A percentile compares a stretch with the other conserved stretches of the same genome.
These are phyloP conservation scores for Eremothecium gossypii DNA, from an alignment of 1,139 yeast genomes.

Conservation along the genomic window DNA sequence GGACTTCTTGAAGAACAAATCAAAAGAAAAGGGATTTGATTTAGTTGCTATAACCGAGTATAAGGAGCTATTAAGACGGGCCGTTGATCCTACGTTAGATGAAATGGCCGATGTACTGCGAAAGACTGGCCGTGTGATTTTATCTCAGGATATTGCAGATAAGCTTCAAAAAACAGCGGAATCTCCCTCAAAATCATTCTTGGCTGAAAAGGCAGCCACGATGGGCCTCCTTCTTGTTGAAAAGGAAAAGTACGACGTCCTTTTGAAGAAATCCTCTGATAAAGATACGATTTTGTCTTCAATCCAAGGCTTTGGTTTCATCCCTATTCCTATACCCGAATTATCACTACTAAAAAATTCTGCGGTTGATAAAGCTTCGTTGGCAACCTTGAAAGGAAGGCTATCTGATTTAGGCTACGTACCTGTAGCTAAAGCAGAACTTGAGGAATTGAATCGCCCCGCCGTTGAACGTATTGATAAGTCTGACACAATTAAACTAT, in stretches of 20 bases:
- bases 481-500: slow-evolving; percentile 6
- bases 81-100: slow-evolving; percentile 12
- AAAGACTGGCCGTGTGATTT: slow-evolving; percentile 11
- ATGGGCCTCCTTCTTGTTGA: slow-evolving; percentile 22
- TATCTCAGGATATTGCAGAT: slow-evolving; percentile 10
- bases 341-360: slow-evolving; percentile 6
- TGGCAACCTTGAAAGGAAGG: slow-evolving; percentile 15
- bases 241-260: slow-evolving; percentile 17
- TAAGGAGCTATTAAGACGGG: slow-evolving; percentile 9
- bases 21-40: slow-evolving; percentile 4
- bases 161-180: slow-evolving; percentile 15
- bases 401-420: slow-evolving; percentile 24
- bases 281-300: slow-evolving; percentile 17
- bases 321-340: slow-evolving; percentile 12
- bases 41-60: slow-evolving; percentile 6
- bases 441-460: slow-evolving; percentile 15
- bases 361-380: slow-evolving; percentile 7
- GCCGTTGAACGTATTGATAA: slow-evolving; percentile 5
- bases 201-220: slow-evolving; percentile 27
- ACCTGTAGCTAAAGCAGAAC: slow-evolving; percentile 28
- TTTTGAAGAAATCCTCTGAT: slow-evolving; percentile 15
- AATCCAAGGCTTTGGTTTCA: slow-evolving; percentile 18
- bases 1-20: slow-evolving; percentile 18
- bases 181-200: slow-evolving; percentile 21
- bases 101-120: slow-evolving; percentile 1